A percentile compares a stretch with the other conserved stretches of the same genome.
phyloP scores from a whole-genome alignment of 176 grass and related monocot genomes.

The Cocos nucifera region DNA sequence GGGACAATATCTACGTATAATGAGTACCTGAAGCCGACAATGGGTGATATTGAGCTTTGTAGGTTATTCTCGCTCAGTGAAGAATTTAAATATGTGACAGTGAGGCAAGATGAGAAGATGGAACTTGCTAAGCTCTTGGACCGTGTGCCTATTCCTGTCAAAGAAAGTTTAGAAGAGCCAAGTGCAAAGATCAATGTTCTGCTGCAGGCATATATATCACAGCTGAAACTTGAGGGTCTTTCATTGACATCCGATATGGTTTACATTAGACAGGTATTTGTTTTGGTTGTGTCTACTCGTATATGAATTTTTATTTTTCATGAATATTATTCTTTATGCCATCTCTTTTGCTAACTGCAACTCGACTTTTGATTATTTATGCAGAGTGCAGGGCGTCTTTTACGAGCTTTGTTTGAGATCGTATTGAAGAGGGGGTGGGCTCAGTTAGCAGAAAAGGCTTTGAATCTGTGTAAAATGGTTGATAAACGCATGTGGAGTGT shows the following conservation, averaged over 20 bases:
- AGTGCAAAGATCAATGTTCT: conserved; percentile 98
- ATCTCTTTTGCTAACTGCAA: conserved; percentile 6
- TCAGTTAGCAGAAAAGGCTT: conserved; percentile 78
- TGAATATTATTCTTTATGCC: neutral
- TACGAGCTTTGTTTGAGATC: conserved; percentile 80
- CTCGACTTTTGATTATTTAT: conserved; percentile 19
- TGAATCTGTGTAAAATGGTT: conserved; percentile 97
- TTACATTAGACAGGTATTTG: conserved; percentile 72
- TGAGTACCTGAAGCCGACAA: conserved; percentile 89
- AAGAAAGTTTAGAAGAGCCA: conserved; percentile 95
- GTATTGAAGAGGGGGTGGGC: conserved; percentile 94
- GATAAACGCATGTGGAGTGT: conserved; percentile 97
- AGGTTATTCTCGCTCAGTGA: conserved; percentile 84
- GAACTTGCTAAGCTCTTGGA: conserved; percentile 90
- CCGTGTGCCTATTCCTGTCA: conserved; percentile 90
- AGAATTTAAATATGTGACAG: conserved; percentile 93
- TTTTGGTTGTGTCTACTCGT: neutral
- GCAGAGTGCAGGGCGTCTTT: conserved; percentile 83
- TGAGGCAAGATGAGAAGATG: conserved; percentile 93
- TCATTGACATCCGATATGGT: conserved; percentile 90
- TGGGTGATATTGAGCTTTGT: conserved; percentile 91
- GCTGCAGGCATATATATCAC: conserved; percentile 93
- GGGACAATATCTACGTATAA: conserved; percentile 90
- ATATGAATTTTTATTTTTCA: conserved; percentile 2
- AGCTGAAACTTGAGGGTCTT: conserved; percentile 78